These are phyloP conservation scores for Ligustrum vulgare DNA, from an alignment of 257 asterid species.

Conservation along the genomic window DNA sequence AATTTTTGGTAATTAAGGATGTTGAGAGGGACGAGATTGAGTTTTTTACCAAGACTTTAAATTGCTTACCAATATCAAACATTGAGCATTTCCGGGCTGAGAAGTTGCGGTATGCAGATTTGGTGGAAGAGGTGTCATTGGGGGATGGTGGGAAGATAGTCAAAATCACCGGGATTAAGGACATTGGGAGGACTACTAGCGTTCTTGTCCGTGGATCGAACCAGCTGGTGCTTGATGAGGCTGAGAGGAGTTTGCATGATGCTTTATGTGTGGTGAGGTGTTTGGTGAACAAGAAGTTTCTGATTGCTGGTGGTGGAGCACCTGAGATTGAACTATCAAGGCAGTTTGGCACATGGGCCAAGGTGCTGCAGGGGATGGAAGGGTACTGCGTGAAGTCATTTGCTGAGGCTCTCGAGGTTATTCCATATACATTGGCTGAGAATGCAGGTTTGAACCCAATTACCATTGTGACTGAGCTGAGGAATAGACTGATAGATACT, in stretches of 20 bases:
- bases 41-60: conserved; percentile 96
- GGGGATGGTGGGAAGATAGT: conserved; percentile 99
- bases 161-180: conserved; percentile 89
- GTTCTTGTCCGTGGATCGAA: conserved; percentile 94
- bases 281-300: conserved; percentile 86
- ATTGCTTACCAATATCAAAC: conserved; percentile 93
- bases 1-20: conserved; percentile 89
- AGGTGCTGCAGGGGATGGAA: conserved; percentile 98
- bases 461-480: conserved; percentile 87
- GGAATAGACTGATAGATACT: too few species aligned
- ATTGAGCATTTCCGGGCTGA: conserved; percentile 88
- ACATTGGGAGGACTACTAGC: conserved; percentile 92
- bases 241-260: conserved; percentile 98
- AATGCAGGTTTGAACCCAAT: conserved; percentile 98
- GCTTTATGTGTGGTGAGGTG: conserved; percentile 97
- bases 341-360: conserved; percentile 96
- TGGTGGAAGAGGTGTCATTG: conserved; percentile 87
- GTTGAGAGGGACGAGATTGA: conserved; percentile 99
- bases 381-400: conserved; percentile 87
- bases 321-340: conserved; percentile 98
- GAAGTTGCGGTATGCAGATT: conserved; percentile 84
- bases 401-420: conserved; percentile 96
- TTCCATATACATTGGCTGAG: conserved; percentile 97
- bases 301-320: conserved; percentile 99
- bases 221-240: conserved; percentile 91